Evolutionary conservation across 1,139 yeast genomes (phyloP).

Genomic region (Protomyces macrosporus): DNA sequence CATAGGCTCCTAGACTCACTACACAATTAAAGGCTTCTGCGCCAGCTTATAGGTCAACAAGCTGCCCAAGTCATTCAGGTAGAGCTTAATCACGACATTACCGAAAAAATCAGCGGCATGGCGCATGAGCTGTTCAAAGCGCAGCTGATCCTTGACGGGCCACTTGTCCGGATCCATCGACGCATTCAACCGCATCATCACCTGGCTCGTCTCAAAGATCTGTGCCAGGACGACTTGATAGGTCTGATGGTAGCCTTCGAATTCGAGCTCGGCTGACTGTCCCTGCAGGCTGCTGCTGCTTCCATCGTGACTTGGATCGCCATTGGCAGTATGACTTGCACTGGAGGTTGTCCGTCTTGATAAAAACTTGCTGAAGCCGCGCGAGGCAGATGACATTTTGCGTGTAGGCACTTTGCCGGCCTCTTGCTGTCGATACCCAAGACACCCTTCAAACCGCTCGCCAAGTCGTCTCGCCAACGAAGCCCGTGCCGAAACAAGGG

Average conservation of each 20-base stretch:
- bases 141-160: slow-evolving; percentile 11
- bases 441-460: slow-evolving; percentile 1
- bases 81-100: slow-evolving; percentile 14
- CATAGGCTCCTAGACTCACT: too few relatives aligned
- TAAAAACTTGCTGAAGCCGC: background rate
- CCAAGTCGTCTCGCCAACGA: slow-evolving; percentile 5
- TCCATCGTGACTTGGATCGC: background rate
- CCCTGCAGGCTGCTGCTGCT: background rate
- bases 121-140: slow-evolving; percentile 7
- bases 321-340: background rate
- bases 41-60: slow-evolving; percentile 1
- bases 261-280: background rate
- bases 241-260: background rate
- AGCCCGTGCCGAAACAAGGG: slow-evolving; percentile 1
- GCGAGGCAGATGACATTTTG: slow-evolving; percentile 1
- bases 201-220: background rate
- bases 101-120: background rate
- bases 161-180: slow-evolving; percentile 5
- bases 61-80: slow-evolving; percentile 3
- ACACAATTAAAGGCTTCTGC: background rate
- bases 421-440: background rate
- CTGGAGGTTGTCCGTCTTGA: background rate
- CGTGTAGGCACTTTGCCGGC: background rate
- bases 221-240: background rate
- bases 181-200: slow-evolving; percentile 5